Conservation (phyloP, 257 asterid genomes). For the Capsicum chinense region DNA sequence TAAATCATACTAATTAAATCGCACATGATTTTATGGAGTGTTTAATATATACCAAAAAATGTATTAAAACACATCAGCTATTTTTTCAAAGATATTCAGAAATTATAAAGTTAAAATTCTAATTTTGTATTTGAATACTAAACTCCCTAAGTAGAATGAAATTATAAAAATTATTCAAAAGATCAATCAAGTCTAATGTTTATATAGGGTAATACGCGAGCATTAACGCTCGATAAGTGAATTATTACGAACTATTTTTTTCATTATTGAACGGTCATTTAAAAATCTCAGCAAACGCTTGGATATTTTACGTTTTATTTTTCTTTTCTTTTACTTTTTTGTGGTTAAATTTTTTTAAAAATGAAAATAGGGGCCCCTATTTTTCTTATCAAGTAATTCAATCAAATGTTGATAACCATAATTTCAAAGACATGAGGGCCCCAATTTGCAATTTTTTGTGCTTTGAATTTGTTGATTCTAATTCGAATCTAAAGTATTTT, state of each 20-base stretch:
- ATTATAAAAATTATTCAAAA: neutral
- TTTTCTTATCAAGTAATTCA: neutral
- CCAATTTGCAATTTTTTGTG: conserved; percentile 11
- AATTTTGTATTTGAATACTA: neutral
- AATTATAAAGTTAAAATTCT: neutral
- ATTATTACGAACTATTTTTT: neutral
- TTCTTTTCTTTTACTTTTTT: neutral
- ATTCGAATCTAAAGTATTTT: neutral
- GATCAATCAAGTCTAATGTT: neutral
- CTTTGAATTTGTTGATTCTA: neutral
- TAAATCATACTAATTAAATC: neutral
- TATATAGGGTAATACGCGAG: neutral
- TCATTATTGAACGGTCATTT: neutral
- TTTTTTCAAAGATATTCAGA: neutral
- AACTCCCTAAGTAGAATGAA: neutral
- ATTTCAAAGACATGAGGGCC: neutral
- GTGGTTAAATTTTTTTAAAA: neutral
- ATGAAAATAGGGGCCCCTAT: neutral
- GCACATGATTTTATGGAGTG: neutral
- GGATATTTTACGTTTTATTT: neutral
- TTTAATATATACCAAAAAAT: too few species aligned
- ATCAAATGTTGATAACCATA: neutral
- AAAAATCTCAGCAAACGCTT: neutral
- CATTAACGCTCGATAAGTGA: neutral
- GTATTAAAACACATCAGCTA: neutral